phyloP scores from a whole-genome alignment of 352 stramenopile species.

The Aphanomyces cochlioides region DNA sequence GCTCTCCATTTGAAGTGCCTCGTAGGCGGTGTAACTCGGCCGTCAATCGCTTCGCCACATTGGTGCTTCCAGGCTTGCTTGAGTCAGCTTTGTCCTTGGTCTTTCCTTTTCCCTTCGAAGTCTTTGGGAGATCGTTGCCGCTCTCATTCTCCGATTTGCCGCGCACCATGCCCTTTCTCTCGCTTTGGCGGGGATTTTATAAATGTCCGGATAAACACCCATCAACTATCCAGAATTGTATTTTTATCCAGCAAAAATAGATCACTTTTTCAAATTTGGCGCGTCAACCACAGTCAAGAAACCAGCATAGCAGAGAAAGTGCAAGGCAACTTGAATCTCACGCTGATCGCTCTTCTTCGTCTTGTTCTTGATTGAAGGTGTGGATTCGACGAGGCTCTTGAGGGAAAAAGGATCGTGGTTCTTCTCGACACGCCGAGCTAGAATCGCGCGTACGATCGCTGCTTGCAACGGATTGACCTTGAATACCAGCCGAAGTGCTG shows the following conservation, averaged over 20 bases:
- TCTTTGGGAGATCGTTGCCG: not conserved
- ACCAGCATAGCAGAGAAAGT: constrained; percentile 25
- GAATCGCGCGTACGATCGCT: not conserved
- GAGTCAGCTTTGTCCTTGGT: constrained; percentile 6
- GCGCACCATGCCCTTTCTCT: constrained; percentile 1
- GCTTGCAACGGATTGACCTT: not conserved
- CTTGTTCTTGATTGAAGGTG: not conserved
- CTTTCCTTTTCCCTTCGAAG: not conserved
- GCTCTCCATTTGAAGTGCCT: constrained; percentile 10
- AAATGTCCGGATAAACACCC: not conserved
- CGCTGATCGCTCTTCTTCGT: constrained; percentile 10
- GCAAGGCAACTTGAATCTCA: constrained; percentile 12
- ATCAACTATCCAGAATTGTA: not conserved
- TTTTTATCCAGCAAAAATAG: too few relatives aligned
- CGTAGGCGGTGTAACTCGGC: constrained; percentile 22
- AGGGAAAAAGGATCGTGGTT: not conserved
- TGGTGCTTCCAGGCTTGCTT: not conserved
- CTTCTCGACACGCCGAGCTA: not conserved
- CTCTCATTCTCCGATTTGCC: constrained; percentile 8
- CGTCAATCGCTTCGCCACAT: constrained; percentile 3
- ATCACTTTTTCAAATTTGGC: too few relatives aligned
- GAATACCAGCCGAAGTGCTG: constrained; percentile 18
- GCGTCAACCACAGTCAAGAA: constrained; percentile 15
- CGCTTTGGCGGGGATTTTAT: constrained; percentile 8
- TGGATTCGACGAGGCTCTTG: not conserved